Evolutionary conservation across 1,284 basidiomycete genomes (phyloP).

Genomic region (Cutaneotrichosporon spelunceum): DNA sequence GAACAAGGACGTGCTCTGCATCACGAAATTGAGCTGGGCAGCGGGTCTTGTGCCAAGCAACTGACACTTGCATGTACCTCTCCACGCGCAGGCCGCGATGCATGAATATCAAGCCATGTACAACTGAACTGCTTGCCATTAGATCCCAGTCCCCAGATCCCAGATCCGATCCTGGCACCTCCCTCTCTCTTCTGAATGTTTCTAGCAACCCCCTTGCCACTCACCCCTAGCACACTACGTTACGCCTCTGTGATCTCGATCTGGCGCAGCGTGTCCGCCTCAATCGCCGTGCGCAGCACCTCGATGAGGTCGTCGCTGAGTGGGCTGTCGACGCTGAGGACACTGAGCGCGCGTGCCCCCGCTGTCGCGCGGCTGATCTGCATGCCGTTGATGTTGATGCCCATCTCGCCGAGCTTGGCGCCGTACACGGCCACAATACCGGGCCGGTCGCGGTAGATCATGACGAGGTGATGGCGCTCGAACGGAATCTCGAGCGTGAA

Average conservation of each 20-base stretch:
- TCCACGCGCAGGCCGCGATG: too few species aligned
- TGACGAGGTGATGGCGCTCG: constrained; percentile 14
- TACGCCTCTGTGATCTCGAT: constrained; percentile 13
- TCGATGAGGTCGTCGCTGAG: constrained; percentile 9
- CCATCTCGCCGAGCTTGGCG: constrained; percentile 7
- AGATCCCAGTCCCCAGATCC: too few species aligned
- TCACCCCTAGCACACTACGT: not conserved
- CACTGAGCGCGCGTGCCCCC: constrained; percentile 6
- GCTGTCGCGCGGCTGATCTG: constrained; percentile 10
- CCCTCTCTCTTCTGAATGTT: not conserved
- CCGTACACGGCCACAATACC: constrained; percentile 18
- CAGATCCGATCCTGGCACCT: too few species aligned
- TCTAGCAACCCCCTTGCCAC: not conserved
- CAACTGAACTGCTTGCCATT: too few species aligned
- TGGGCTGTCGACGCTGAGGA: constrained; percentile 14
- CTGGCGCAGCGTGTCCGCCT: constrained; percentile 11
- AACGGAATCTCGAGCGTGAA: constrained; percentile 12
- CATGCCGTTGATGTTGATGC: constrained; percentile 18
- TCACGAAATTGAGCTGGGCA: too few species aligned
- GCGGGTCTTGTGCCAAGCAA: too few species aligned
- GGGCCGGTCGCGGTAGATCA: constrained; percentile 15
- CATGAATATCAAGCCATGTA: too few species aligned
- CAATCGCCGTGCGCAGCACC: not conserved
- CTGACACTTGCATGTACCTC: too few species aligned
- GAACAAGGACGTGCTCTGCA: too few species aligned